Base-by-base conservation (phyloP, 345 rosid genomes). In the Melastoma malabathricum region DNA sequence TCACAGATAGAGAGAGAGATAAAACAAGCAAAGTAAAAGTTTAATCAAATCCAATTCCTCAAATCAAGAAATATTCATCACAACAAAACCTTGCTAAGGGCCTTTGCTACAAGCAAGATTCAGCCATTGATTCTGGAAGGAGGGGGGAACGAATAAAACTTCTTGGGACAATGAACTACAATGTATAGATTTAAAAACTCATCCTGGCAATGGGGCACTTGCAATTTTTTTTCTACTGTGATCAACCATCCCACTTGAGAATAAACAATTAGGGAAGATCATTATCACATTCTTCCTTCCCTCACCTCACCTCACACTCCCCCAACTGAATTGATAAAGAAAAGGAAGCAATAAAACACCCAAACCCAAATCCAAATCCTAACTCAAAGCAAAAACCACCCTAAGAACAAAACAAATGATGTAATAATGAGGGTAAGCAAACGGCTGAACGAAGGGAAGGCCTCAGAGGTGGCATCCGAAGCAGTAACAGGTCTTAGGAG, bases 401-500 rank as follows among this genome's bases (percentile, higher is more conserved):
- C 54, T 72, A 71, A 70, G 66, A 66, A 9, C 29, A 27, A 55
- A 22, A 20, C 16, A 43, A 49, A 39, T 51, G 8, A 51, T 29
- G 55, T 17, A 51, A 43, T 15, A 17, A 19, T 17, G 44, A 51
- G 29, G 55, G 16, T 15, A 41, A 55, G 47, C 15, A 14, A 53
- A 52, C 27, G 3, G 39, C 46, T 18, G 54, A 47, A 39, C 44
- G n/a, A 44, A 44, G 48, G 13, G 25, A 31, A 38, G 54, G 39
- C 31, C 27, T 62, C 61, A 89, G 75, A 77, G 66, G 73, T 83
- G 95, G 79, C 98, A 90, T 46, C 89, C 79, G 66, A 84, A 75
- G 75, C 98, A 90, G 72, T 86, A 84, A 64, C 98, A 90, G 61
- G 96, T 68, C 68, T 78, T 86, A 68, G 98, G 96, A 57, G 96